Base-by-base conservation (phyloP, 2,329 filamentous ascomycete species). In the Triangularia setosa region DNA sequence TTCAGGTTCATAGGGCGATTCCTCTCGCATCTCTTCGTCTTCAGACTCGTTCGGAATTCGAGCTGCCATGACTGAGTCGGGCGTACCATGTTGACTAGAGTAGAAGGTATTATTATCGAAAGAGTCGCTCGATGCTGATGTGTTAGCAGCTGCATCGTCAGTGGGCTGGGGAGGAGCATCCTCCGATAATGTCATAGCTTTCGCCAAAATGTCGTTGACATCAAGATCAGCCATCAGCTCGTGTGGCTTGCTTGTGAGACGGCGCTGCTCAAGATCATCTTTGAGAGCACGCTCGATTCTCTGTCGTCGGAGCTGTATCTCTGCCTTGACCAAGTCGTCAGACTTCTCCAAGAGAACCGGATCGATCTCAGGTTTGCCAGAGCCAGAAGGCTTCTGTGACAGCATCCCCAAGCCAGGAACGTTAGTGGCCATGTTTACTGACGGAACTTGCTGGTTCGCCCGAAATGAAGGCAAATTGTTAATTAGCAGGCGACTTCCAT, bases 21-120 rank as follows among this genome's bases (percentile, higher is more conserved):
- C 71, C 55, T 79, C 74, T 61, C 73, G 74, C 74, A 78, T 78
- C 65, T 74, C 74, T 57, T 74, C 72, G 69, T 78, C 75, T 66
- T 75, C 77, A 65, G 76, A 76, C 66, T 75, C 74, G 70, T 74
- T 84, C 81, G 74, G 85, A 79, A 79, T 72, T 64, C 79, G 79
- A 27, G 81, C 78, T 44, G 79, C 79, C 65, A 79, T 78, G 58
- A 78, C 79, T 28, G 81, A 83, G 63, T 86, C 82, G 65, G 86
- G 85, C 68, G 93, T 96, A 75, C 93, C 91, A 81, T 93, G 89
- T 79, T 90, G 91, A 79, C 93, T 97, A 70, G 94, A 97, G 81
- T 98, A 97, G 78, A 96, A 96, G 48, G 93, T 95, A 74, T 96
- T 93, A 75, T 96, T 90, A 78, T 97, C 93, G 79, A 93, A 91